Evolutionary conservation across 2,329 filamentous ascomycete genomes (phyloP).

Genomic region (Fulvia fulva): DNA sequence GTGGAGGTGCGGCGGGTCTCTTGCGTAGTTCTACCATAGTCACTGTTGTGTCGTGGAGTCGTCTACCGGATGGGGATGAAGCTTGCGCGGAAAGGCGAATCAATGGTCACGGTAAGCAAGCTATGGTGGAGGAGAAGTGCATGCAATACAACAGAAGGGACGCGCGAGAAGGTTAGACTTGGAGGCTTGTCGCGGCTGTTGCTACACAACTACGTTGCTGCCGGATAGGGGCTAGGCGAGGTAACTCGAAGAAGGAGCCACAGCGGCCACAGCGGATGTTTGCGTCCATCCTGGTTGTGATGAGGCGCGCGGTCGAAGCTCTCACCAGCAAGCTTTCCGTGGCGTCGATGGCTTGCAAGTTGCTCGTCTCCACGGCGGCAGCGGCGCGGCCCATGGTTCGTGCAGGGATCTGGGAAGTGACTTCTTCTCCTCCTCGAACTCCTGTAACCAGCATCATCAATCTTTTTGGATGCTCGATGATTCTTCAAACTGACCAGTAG

Average conservation of each 20-base stretch:
- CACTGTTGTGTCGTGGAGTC: background rate
- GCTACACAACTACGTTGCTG: constrained; percentile 2
- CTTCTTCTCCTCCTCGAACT: background rate
- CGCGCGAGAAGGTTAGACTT: background rate
- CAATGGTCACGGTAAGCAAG: background rate
- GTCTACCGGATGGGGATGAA: background rate
- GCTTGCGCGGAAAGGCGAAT: background rate
- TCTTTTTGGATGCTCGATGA: too few relatives aligned
- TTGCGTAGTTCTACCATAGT: constrained; percentile 59
- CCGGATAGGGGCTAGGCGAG: constrained; percentile 2
- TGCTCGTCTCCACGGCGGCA: background rate
- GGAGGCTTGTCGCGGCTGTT: background rate
- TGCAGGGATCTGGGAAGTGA: background rate
- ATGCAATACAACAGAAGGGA: background rate
- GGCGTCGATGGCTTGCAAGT: background rate
- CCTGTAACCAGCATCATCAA: background rate
- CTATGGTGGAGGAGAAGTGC: background rate
- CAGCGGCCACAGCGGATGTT: constrained; percentile 1
- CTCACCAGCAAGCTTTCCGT: background rate
- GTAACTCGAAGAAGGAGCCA: constrained; percentile 3
- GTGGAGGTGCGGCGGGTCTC: constrained; percentile 54
- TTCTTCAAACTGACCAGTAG: background rate
- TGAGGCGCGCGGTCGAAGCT: background rate
- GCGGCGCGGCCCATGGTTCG: background rate
- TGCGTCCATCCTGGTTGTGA: background rate